Base-by-base conservation (phyloP, 345 rosid species). In the Eucalyptus urophylla region DNA sequence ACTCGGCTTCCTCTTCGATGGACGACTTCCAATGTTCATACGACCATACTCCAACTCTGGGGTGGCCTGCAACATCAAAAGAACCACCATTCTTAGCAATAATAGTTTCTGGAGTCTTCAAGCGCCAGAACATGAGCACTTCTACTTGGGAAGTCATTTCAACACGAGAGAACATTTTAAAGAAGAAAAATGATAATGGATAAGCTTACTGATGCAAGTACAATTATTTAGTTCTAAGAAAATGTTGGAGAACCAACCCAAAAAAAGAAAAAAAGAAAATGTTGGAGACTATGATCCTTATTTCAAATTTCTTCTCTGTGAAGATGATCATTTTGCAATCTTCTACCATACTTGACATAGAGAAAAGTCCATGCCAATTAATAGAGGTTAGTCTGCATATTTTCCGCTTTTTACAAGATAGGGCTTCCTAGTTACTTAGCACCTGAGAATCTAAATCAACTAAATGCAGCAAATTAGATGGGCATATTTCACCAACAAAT, bases 11-110 rank as follows among this genome's bases (percentile, higher is more conserved):
- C 99, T 92, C 89, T 96, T 98, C 2, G 99, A 93, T 87, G 99
- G 99, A 88, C 99, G 94, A 58, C 99, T 98, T 87, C 99, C 99
- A 88, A 98, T 98, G 95, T 98, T 98, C 99, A 98, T 97, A 89
- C 99, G 93, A 87, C 99, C 99, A 91, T 97, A 97, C 94, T 98
- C 99, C 88, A 94, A 87, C 92, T 98, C 99, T 1, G 99, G 99
- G 65, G 99, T 98, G 37, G 98, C 99, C 99, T 98, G 69, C 80
- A 88, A 80, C 40, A 60, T 12, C 11, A 29, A 44, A 60, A 60
- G 49, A 47, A 86, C 62, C 43, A 31, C 56, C 15, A 72, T 72
- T 72, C 83, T 72, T 6, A 72, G 83, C 27, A 37, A 37, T 72
- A 11, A 72, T 72, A 37, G 45, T 37, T 72, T 37, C 45, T 37